Conservation (phyloP, 1,284 basidiomycete genomes). For the Coriolopsis trogii region DNA sequence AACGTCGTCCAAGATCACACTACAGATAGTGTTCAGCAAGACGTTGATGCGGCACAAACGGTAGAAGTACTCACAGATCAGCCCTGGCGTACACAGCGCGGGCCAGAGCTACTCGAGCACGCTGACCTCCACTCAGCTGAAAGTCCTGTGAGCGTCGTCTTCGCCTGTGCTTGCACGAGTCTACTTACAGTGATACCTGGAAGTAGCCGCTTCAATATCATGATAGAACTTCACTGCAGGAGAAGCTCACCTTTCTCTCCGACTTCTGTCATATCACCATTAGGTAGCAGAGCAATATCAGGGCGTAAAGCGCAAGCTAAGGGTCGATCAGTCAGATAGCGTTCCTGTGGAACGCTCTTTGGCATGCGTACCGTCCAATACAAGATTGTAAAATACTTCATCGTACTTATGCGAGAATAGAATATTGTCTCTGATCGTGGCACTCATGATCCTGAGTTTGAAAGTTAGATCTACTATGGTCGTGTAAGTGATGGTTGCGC, state of each 20-base stretch:
- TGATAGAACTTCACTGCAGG: neutral
- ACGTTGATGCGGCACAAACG: constrained; percentile 21
- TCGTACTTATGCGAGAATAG: constrained; percentile 90
- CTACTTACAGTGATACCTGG: constrained; percentile 42
- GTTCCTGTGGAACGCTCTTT: too few species aligned
- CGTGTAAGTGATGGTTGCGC: constrained; percentile 19
- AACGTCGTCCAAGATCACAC: constrained; percentile 52
- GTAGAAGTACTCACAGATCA: constrained; percentile 38
- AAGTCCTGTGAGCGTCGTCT: neutral
- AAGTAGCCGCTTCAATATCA: neutral
- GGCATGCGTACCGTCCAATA: constrained; percentile 81
- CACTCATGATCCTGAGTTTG: constrained; percentile 71
- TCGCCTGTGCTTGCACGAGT: neutral
- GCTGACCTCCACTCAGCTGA: constrained; percentile 68
- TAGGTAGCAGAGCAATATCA: constrained; percentile 75
- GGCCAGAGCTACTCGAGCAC: constrained; percentile 56
- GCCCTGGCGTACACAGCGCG: constrained; percentile 47
- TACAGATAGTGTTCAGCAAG: constrained; percentile 13
- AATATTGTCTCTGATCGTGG: constrained; percentile 87
- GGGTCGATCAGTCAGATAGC: neutral
- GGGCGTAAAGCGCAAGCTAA: constrained; percentile 84
- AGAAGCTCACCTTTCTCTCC: constrained; percentile 62
- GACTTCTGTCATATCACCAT: constrained; percentile 78
- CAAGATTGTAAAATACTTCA: constrained; percentile 72
- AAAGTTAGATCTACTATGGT: neutral